Base-by-base conservation (phyloP, 108 stramenopile genomes). In the Discostella stelligeroides region DNA sequence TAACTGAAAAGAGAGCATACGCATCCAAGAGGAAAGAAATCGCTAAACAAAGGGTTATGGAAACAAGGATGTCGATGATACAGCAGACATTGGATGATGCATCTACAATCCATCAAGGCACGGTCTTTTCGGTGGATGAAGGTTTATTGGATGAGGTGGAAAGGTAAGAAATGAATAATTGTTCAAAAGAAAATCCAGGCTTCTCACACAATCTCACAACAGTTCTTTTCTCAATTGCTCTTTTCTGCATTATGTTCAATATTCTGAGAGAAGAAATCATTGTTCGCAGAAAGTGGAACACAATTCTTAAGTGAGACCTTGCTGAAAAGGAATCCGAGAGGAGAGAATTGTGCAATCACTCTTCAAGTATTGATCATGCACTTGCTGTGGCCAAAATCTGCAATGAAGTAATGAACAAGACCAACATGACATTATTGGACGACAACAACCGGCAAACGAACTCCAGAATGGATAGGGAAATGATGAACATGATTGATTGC, bases 251-350 rank as follows among this genome's bases (percentile, higher is more conserved):
- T 14, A 84, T 84, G 84, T 84, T 84, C 71, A 81, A 82, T 13
- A 82, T 82, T 49, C 53, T 84, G 6, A 72, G 81, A 25, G 79
- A 82, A 46, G 84, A 84, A 55, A 84, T 84, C 55, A 58, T 79
- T n/a, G 49, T 55, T 29, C 60, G 82, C 34, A 66, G 84, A 7
- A 78, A 74, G 41, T 68, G 75, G 50, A 84, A 84, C 58, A 58
- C 73, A 10, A 63, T 78, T 15, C 66, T 84, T 8, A 79, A 84
- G 59, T 58, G 53, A 18, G 75, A 84, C 38, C 63, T 79, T 2
- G 58, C 63, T 7, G 75, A 69, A 38, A 55, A 73, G 8, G 84
- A 84, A 55, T 65, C 72, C 8, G 81, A 82, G n/a, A 84, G 79
- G 64, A 48, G 84, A 47, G 80, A 77, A 18, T 57, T 81, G 8